Evolutionary conservation across 179 eudicot genomes (phyloP).

Genomic region (Pouteria campechiana): DNA sequence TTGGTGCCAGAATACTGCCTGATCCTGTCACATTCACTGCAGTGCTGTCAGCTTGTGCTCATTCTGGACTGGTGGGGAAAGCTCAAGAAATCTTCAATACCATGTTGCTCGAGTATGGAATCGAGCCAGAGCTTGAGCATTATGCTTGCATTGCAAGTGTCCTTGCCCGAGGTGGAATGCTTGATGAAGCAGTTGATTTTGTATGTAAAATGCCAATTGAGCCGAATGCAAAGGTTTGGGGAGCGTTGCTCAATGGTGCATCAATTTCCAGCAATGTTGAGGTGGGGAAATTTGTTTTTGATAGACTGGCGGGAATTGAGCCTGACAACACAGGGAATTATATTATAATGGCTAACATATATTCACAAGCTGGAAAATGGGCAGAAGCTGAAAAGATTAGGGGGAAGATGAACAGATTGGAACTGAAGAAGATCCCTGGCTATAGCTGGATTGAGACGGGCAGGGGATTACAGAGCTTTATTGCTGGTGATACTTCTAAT

Average conservation of each 20-base stretch:
- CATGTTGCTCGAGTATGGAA: conserved; percentile 24
- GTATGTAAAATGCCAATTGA: conserved; percentile 36
- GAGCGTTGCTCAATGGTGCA: conserved; percentile 37
- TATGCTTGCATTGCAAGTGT: conserved; percentile 56
- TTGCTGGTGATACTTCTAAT: conserved; percentile 15
- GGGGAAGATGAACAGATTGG: conserved; percentile 18
- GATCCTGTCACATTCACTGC: conserved; percentile 51
- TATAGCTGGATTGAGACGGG: conserved; percentile 24
- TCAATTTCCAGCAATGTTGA: conserved; percentile 38
- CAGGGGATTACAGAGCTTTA: conserved; percentile 16
- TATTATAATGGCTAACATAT: conserved; percentile 39
- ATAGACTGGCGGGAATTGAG: conserved; percentile 29
- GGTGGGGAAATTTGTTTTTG: conserved; percentile 29
- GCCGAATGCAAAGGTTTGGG: conserved; percentile 35
- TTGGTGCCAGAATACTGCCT: conserved; percentile 26
- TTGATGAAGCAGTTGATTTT: conserved; percentile 33
- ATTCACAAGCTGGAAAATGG: conserved; percentile 40
- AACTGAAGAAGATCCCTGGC: conserved; percentile 40
- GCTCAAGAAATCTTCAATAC: conserved; percentile 33
- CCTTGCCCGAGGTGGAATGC: conserved; percentile 37
- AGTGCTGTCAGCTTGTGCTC: conserved; percentile 50
- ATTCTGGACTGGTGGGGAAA: conserved; percentile 31
- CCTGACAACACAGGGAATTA: conserved; percentile 44
- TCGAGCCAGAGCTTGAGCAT: conserved; percentile 45
- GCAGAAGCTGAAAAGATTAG: conserved; percentile 42